Percentiles rank a stretch among this genome's conserved stretches.
These are phyloP conservation scores for Castanea crenata DNA, from an alignment of 306 rosid species.

Conservation along the genomic window DNA sequence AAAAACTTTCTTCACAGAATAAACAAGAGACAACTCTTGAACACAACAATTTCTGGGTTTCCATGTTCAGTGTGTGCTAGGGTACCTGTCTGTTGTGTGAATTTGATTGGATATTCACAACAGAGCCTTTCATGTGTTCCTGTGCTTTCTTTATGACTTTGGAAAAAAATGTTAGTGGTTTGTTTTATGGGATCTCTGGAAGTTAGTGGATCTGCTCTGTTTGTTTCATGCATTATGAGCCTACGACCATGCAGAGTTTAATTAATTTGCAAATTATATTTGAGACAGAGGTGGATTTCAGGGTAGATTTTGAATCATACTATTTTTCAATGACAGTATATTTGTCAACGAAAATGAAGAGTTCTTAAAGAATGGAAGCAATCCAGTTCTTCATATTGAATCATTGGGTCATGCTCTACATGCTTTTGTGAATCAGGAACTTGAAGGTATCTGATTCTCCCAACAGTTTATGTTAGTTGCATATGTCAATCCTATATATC, in stretches of 20 bases:
- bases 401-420: slow-evolving; percentile 93
- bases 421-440: slow-evolving; percentile 77
- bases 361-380: slow-evolving; percentile 71
- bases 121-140: not conserved
- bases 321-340: slow-evolving; percentile 54
- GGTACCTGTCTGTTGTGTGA: not conserved
- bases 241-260: slow-evolving; percentile 1
- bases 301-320: slow-evolving; percentile 18
- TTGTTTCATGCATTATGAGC: not conserved
- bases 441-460: slow-evolving; percentile 49
- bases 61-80: not conserved
- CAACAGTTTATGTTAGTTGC: not conserved
- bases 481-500: not conserved
- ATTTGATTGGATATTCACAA: not conserved
- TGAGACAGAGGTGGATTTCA: slow-evolving; percentile 1
- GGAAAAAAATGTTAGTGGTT: not conserved
- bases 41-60: not conserved
- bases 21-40: not conserved
- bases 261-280: slow-evolving; percentile 5
- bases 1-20: not conserved
- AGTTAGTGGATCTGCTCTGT: not conserved
- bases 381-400: slow-evolving; percentile 67
- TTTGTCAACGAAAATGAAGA: slow-evolving; percentile 58
- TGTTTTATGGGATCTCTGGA: slow-evolving; percentile 6
- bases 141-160: not conserved